phyloP scores from a whole-genome alignment of 345 rosid species.

The Cochlearia excelsa region DNA sequence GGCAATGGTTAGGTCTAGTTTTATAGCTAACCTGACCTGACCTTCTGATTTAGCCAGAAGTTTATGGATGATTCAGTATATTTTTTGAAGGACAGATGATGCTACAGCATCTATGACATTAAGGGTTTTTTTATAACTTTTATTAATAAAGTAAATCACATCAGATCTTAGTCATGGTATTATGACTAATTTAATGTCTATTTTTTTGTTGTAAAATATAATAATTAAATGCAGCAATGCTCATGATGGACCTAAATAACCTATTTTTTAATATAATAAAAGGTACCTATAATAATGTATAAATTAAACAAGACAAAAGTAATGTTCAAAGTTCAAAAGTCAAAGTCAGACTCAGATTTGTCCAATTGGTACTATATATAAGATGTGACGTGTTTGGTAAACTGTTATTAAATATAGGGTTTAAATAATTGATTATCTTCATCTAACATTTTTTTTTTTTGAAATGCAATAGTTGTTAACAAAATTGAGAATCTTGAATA shows the following conservation, averaged over 20 bases:
- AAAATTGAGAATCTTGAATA: slow-evolving; percentile 24
- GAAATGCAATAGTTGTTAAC: background rate
- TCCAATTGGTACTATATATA: slow-evolving; percentile 29
- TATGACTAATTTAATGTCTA: slow-evolving; percentile 23
- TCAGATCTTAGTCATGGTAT: slow-evolving; percentile 31
- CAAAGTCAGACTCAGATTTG: slow-evolving; percentile 36
- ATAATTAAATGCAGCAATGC: slow-evolving; percentile 29
- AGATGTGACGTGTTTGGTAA: slow-evolving; percentile 33
- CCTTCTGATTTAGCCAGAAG: slow-evolving; percentile 32
- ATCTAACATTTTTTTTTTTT: background rate
- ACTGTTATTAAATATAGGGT: slow-evolving; percentile 3
- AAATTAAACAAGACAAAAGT: slow-evolving; percentile 34
- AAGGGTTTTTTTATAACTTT: background rate
- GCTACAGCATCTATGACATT: slow-evolving; percentile 33
- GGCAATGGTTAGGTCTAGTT: slow-evolving; percentile 26
- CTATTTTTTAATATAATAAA: slow-evolving; percentile 9
- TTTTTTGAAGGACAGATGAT: slow-evolving; percentile 34
- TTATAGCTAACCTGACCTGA: slow-evolving; percentile 26
- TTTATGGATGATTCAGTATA: slow-evolving; percentile 32
- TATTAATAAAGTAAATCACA: slow-evolving; percentile 21
- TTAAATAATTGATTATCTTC: slow-evolving; percentile 6
- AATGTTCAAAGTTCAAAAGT: slow-evolving; percentile 33
- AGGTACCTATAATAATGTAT: background rate
- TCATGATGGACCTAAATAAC: slow-evolving; percentile 34
- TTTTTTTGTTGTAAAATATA: slow-evolving; percentile 10